Conservation (phyloP, 164 flowering plant species). For the Vitis riparia region DNA sequence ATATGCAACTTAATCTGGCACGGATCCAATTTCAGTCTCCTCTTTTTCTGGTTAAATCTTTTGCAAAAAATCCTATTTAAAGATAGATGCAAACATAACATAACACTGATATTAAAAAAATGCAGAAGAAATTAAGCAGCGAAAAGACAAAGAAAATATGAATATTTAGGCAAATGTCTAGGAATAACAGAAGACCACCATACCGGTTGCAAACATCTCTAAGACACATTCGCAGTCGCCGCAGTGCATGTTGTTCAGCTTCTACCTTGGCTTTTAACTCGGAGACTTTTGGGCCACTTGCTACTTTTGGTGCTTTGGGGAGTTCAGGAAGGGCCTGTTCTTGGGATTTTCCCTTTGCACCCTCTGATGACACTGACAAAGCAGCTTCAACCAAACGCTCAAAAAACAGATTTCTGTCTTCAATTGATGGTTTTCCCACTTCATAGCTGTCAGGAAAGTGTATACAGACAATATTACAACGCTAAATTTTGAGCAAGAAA, state of each 20-base stretch:
- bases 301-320: constrained; percentile 84
- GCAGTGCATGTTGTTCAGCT: constrained; percentile 98
- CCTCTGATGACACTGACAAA: constrained; percentile 62
- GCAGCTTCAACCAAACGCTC: constrained; percentile 73
- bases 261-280: constrained; percentile 92
- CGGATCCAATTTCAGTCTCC: too few species aligned
- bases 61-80: too few species aligned
- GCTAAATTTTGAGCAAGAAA: background rate
- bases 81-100: background rate
- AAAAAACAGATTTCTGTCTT: constrained; percentile 76
- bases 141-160: background rate
- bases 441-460: constrained; percentile 50
- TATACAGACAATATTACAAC: background rate
- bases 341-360: constrained; percentile 32
- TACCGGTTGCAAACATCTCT: constrained; percentile 98
- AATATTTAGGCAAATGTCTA: background rate
- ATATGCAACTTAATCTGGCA: too few species aligned
- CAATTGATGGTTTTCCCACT: constrained; percentile 58
- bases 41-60: too few species aligned
- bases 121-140: background rate
- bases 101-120: background rate
- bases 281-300: constrained; percentile 82
- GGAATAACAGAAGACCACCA: constrained; percentile 7
- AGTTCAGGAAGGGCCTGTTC: constrained; percentile 64
- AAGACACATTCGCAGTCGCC: constrained; percentile 95